Evolutionary conservation across 805 yeast genomes (phyloP), one percentile per base, ranked within the genome.

Genomic region (Candida sithepensis): DNA sequence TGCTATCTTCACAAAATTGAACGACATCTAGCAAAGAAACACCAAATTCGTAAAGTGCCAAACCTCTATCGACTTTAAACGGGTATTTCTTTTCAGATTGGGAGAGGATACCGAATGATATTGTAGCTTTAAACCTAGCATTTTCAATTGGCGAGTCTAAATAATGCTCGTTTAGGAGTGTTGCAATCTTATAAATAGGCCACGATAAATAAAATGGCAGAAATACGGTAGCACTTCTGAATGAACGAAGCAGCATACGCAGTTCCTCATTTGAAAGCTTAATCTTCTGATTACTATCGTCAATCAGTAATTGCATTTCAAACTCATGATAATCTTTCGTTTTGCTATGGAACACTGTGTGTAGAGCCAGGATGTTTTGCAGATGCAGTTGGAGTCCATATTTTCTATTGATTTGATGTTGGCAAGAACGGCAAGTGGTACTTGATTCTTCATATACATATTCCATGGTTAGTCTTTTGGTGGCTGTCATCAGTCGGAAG

Each of bases 201-300:
- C 65, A 60, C 10, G 28, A 24, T 3, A 59, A 49, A 16, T 48
- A 41, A 3, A 46, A 20, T 4, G 65, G 58, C 3, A 60, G 33
- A 20, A 32, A 10, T 3, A 23, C 41, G 12, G 23, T 19, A 10
- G 43, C 20, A 1, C 34, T 30, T 33, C 28, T 41, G 10, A 45
- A 42, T 9, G 46, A 14, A 4, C 8, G 16, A 5, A 43, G 21
- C 18, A 56, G 41, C 14, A 7, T 26, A 3, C 40, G 28, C 8
- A 34, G 47, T 2, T 49, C 41, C 3, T 33, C 32, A 7, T 13
- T 32, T 12, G 36, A 9, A 7, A 32, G 28, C 6, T 24, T 24
- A 9, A 32, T 12, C 14, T 32, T n/a, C 14, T 6, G 18, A n/a
- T 32, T 5, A 12, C 14, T 7, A 12, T 32, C 14, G 8, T 32